Evolutionary conservation across 768 basidiomycete genomes (phyloP), one percentile per base, ranked within the genome.

Genomic region (Strobilomyces dryophilus): DNA sequence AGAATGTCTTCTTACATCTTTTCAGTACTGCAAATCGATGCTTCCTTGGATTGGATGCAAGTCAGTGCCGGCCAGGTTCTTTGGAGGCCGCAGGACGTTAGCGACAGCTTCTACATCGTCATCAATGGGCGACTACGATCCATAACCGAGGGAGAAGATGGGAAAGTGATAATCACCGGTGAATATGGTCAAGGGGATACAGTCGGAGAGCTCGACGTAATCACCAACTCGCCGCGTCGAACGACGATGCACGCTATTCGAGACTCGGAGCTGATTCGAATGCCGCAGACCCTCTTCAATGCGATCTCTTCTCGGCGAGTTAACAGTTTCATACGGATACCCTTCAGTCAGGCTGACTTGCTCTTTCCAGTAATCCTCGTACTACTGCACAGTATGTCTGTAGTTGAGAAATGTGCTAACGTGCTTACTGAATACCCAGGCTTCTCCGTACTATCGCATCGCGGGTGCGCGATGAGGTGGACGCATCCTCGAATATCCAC

Each of bases 171-270:
- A 10, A 94, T 98, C 45, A 77, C 88, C 2, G 91, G 85, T 8
- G 97, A 99, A 74, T 95, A 95, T 63, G 97, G 97, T 36, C 95
- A 98, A 70, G 95, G 94, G 10, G 95, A 98, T 64, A 90, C 91
- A 0, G 93, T 98, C 45, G 97, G 97, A 24, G 97, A 99, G 70
- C 78, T 99, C 12, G 97, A 98, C 67, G 97, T 97, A 48, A 98
- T 99, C 63, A 97, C 95, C 8, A 89, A 87, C 61, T 89, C 86
- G 17, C 81, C 82, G 4, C 82, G 97, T 52, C 81, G 87, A 50
- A 95, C 85, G 45, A 98, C 94, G 0, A 84, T 98, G 17, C 95
- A 98, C 71, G 97, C 97, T 8, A 98, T 99, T 58, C 92, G 97
- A 61, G 97, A 99, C 66, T 93, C 94, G 0, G 97, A 99, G 68